Evolutionary conservation across 768 basidiomycete genomes (phyloP).

Genomic region (Pulveroboletus ravenelii): DNA sequence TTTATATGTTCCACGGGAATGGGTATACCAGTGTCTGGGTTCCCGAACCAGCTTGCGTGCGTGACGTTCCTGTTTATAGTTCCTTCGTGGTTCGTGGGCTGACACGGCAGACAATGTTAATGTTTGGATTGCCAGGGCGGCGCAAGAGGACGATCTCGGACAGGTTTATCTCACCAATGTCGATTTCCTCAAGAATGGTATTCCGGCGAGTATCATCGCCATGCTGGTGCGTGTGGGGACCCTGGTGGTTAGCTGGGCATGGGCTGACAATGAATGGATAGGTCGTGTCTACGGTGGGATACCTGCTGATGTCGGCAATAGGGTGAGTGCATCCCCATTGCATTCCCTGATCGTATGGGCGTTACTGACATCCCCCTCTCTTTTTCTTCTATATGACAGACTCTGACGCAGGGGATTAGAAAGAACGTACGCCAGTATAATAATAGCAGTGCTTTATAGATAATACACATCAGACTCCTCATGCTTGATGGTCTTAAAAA

Average conservation of each 20-base stretch:
- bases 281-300: slow-evolving; percentile 20
- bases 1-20: slow-evolving; percentile 93
- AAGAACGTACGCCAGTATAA: too few relatives aligned
- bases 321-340: slow-evolving; percentile 4
- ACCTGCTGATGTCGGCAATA: slow-evolving; percentile 13
- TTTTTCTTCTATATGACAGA: too few relatives aligned
- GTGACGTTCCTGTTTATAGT: slow-evolving; percentile 18
- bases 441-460: too few relatives aligned
- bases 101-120: not conserved
- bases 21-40: slow-evolving; percentile 99
- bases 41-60: slow-evolving; percentile 96
- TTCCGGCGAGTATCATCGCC: slow-evolving; percentile 88
- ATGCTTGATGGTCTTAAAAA: too few relatives aligned
- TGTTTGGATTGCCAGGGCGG: slow-evolving; percentile 48
- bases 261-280: slow-evolving; percentile 3
- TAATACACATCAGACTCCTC: too few relatives aligned
- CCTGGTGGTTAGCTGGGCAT: too few relatives aligned
- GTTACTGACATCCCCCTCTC: too few relatives aligned
- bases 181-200: slow-evolving; percentile 91
- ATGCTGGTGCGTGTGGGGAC: slow-evolving; percentile 47
- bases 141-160: slow-evolving; percentile 93
- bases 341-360: too few relatives aligned
- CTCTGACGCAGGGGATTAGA: too few relatives aligned
- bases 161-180: slow-evolving; percentile 78
- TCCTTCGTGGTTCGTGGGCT: not conserved